Percentiles rank a stretch among this genome's conserved stretches.
These are phyloP conservation scores for Linderina pennispora DNA, from an alignment of 192 early-diverging fungal genomes.

Conservation along the genomic window DNA sequence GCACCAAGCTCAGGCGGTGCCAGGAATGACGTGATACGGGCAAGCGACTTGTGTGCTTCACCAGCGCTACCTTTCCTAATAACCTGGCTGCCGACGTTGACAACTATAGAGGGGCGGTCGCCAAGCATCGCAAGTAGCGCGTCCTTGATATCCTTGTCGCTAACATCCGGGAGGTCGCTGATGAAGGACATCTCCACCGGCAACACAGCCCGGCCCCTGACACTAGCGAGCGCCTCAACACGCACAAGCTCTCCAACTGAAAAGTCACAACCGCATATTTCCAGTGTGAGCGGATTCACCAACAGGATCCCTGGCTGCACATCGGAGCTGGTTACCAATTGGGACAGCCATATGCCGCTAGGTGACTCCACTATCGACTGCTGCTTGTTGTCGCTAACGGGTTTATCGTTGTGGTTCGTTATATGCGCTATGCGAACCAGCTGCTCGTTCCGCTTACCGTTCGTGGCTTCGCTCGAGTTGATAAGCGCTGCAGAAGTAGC, in stretches of 20 bases:
- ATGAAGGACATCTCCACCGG: constrained; percentile 4
- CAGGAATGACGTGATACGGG: constrained; percentile 7
- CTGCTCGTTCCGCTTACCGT: too few relatives aligned
- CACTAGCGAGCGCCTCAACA: constrained; percentile 1
- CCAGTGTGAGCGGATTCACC: constrained; percentile 4
- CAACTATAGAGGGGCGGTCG: not conserved
- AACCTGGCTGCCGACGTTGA: constrained; percentile 15
- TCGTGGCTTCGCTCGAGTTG: too few relatives aligned
- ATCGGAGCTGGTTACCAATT: constrained; percentile 3
- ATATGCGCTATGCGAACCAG: too few relatives aligned
- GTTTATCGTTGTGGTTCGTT: too few relatives aligned
- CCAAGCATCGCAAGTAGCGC: not conserved
- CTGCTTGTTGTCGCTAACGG: too few relatives aligned
- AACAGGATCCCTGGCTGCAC: constrained; percentile 39
- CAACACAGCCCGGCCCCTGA: not conserved
- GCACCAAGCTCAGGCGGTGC: too few relatives aligned
- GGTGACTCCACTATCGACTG: too few relatives aligned
- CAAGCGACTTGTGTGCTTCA: constrained; percentile 1
- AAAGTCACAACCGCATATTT: too few relatives aligned
- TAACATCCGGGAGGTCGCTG: not conserved
- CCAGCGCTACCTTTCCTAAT: too few relatives aligned
- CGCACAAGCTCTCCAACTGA: constrained; percentile 26
- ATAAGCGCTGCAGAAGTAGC: constrained; percentile 17
- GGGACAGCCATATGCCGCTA: constrained; percentile 11
- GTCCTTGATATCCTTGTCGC: not conserved